Conservation (phyloP, 2,329 filamentous ascomycete species). For the Colletotrichum tabaci region DNA sequence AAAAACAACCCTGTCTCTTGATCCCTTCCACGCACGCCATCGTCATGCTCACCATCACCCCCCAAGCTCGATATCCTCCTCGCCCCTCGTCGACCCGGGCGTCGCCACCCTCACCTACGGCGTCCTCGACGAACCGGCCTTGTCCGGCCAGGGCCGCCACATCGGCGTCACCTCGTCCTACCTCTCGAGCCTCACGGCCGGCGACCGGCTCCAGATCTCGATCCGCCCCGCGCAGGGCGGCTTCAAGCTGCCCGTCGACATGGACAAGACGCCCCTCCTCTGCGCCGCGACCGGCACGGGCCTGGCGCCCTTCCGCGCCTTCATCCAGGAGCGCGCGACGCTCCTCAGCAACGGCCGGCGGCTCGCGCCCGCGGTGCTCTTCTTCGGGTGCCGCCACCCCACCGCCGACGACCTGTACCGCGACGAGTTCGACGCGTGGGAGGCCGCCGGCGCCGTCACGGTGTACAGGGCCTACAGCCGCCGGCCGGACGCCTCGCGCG, state of each 20-base stretch:
- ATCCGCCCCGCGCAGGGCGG: constrained; percentile 55
- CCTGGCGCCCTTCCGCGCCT: constrained; percentile 97
- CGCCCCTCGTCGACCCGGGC: constrained; percentile 69
- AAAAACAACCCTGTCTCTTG: too few species aligned
- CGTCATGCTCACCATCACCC: not conserved
- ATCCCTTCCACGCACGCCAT: not conserved
- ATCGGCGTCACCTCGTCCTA: constrained; percentile 75
- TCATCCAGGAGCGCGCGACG: constrained; percentile 94
- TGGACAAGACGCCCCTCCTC: constrained; percentile 92
- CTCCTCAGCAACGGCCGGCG: constrained; percentile 60
- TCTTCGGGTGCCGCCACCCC: constrained; percentile 63
- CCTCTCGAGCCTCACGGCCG: constrained; percentile 63
- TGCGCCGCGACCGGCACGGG: constrained; percentile 94
- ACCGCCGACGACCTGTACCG: constrained; percentile 62
- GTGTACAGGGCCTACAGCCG: constrained; percentile 71
- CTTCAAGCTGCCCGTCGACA: constrained; percentile 89
- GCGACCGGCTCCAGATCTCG: constrained; percentile 65
- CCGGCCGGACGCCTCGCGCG: constrained; percentile 58
- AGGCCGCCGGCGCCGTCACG: constrained; percentile 63
- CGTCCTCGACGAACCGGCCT: constrained; percentile 68
- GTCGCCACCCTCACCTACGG: constrained; percentile 75
- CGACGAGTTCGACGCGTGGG: constrained; percentile 62
- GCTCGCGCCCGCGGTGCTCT: constrained; percentile 59
- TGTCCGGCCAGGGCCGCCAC: constrained; percentile 64
- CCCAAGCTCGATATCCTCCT: constrained; percentile 75